These are phyloP conservation scores for Eucalyptus erythrocorys DNA, from an alignment of 345 rosid species.

Conservation along the genomic window DNA sequence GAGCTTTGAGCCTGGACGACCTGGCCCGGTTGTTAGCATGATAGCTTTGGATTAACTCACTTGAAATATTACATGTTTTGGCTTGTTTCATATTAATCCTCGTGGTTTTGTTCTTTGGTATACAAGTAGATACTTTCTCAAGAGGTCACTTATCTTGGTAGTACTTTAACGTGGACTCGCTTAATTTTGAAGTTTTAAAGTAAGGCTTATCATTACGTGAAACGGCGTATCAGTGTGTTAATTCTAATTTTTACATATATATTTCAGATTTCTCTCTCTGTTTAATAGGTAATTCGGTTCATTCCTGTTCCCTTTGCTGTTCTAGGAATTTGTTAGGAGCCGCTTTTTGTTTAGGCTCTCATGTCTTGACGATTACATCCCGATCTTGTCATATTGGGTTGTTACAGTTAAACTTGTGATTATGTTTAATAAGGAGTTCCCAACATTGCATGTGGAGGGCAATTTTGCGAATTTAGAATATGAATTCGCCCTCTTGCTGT, in stretches of 20 bases:
- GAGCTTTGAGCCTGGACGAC: not conserved
- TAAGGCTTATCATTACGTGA: rapidly evolving
- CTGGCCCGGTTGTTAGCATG: not conserved
- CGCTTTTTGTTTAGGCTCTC: rapidly evolving
- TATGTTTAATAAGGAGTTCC: not conserved
- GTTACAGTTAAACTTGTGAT: rapidly evolving
- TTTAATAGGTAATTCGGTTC: too few relatives aligned
- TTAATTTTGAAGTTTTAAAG: too few relatives aligned
- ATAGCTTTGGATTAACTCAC: not conserved
- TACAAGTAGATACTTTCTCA: rapidly evolving
- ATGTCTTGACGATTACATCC: rapidly evolving
- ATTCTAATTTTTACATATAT: too few relatives aligned
- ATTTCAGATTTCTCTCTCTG: rapidly evolving
- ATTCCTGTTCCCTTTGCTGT: rapidly evolving
- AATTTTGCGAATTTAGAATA: not conserved
- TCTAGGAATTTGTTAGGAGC: not conserved
- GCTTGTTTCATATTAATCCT: rapidly evolving
- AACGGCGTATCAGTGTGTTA: rapidly evolving
- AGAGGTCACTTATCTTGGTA: not conserved
- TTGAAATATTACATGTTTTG: too few relatives aligned
- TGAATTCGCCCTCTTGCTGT: not conserved
- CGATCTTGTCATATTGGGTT: rapidly evolving
- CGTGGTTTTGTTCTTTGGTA: rapidly evolving
- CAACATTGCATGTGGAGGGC: not conserved
- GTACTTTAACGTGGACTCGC: too few relatives aligned